phyloP scores from a whole-genome alignment of 1,139 yeast species.

The Sugiyamaella pinicola region DNA sequence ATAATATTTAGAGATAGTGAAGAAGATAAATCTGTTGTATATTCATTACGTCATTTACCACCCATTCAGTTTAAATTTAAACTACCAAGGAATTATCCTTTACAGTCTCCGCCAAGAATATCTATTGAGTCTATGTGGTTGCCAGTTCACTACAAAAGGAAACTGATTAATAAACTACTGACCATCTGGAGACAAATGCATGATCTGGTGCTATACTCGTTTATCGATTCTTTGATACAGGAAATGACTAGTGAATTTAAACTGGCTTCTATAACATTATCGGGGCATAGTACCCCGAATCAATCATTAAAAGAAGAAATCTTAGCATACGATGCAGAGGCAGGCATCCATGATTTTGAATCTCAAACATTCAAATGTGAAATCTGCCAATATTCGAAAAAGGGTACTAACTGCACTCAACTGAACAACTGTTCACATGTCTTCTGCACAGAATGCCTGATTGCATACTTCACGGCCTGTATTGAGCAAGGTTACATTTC shows the following conservation, averaged over 20 bases:
- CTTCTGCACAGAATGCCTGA: conserved; percentile 56
- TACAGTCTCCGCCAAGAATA: conserved; percentile 31
- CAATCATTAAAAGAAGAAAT: conserved; percentile 30
- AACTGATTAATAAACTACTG: conserved; percentile 33
- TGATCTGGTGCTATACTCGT: conserved; percentile 50
- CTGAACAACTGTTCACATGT: conserved; percentile 55
- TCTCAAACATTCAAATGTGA: conserved; percentile 54
- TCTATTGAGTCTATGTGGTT: conserved; percentile 28
- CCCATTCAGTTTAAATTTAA: conserved; percentile 29
- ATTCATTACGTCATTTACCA: conserved; percentile 32
- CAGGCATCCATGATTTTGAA: conserved; percentile 43
- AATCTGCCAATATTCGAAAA: conserved; percentile 57
- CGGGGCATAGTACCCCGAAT: background rate
- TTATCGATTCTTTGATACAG: conserved; percentile 51
- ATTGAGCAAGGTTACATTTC: conserved; percentile 56
- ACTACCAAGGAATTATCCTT: conserved; percentile 33
- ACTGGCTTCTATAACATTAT: conserved; percentile 9
- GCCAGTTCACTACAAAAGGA: conserved; percentile 38
- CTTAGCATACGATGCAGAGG: conserved; percentile 32
- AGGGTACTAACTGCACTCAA: conserved; percentile 51
- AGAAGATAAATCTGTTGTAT: conserved; percentile 20
- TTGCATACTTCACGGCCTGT: conserved; percentile 49
- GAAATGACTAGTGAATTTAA: conserved; percentile 30
- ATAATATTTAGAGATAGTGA: conserved; percentile 11
- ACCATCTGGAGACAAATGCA: conserved; percentile 44